Evolutionary conservation across 805 yeast species (phyloP), one percentile per base, ranked within the genome.

Genomic region (Metschnikowia santaceciliae): DNA sequence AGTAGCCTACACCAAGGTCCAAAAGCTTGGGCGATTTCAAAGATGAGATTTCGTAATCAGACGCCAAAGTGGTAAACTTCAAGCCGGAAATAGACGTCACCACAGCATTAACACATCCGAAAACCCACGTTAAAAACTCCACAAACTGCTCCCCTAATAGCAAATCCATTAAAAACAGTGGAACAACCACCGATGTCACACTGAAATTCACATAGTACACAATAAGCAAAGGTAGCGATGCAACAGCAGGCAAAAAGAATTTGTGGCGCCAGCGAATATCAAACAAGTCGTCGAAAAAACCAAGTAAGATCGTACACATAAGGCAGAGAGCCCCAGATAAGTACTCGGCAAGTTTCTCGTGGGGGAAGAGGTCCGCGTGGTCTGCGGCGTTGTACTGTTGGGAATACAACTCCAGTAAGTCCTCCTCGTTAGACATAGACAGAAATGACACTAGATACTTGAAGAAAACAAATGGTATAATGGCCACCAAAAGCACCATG

Each of bases 251-350:
- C 57, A 94, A 65, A 61, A 94, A 90, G 71, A 94, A 90, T 74
- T 94, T 94, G 72, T 94, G 96, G 64, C 99, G 78, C 99, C 99
- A 94, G 59, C 96, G 79, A 55, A 94, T 83, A 68, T 94, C 99
- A 63, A 94, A 94, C 60, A 94, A 75, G 71, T 94, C 99, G 68
- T 94, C 99, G 44, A 95, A 86, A 32, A 94, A 76, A 0, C 99
- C 99, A 41, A 94, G 73, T 40, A 94, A 71, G 14, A 90, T 77
- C 66, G 94, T 91, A 57, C 90, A 81, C 68, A 90, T 90, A 44
- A 94, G 69, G 54, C 96, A 89, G 53, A 94, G 70, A 8, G 92
- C 74, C 4, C 95, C 95, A 60, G 96, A 83, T 56, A 94, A 76
- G 67, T 85, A 94, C 57, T 90, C 95, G 0, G 96, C 85, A 48